These are phyloP conservation scores for Clavaria fumosa DNA, from an alignment of 768 basidiomycete species.

Conservation along the genomic window DNA sequence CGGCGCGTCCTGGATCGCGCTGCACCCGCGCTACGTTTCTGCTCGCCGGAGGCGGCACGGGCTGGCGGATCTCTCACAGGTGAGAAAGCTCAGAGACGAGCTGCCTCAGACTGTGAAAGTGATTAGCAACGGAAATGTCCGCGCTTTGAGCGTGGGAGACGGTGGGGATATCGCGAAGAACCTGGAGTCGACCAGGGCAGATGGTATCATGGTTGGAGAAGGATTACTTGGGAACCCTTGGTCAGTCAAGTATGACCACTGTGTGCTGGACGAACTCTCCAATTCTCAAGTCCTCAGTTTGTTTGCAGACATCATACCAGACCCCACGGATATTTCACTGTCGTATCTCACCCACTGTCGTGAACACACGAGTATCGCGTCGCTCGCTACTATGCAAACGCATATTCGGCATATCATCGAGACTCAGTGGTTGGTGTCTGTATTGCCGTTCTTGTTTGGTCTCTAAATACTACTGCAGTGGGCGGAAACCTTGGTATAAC, in stretches of 20 bases:
- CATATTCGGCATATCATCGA: slow-evolving; percentile 57
- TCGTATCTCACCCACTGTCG: slow-evolving; percentile 56
- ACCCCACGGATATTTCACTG: slow-evolving; percentile 49
- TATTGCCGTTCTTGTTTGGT: slow-evolving; percentile 8
- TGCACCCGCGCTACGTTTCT: slow-evolving; percentile 64
- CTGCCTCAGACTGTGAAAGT: slow-evolving; percentile 44
- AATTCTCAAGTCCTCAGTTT: slow-evolving; percentile 24
- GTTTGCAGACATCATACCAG: slow-evolving; percentile 37
- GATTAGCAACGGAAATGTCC: slow-evolving; percentile 70
- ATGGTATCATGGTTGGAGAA: slow-evolving; percentile 74
- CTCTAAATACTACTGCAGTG: slow-evolving; percentile 16
- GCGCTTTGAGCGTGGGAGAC: slow-evolving; percentile 31
- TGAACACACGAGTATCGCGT: slow-evolving; percentile 32
- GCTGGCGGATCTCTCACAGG: slow-evolving; percentile 47
- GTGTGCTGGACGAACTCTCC: not conserved
- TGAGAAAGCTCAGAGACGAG: slow-evolving; percentile 37
- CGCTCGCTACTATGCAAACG: slow-evolving; percentile 35
- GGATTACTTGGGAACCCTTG: slow-evolving; percentile 61
- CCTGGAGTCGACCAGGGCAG: slow-evolving; percentile 38
- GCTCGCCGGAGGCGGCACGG: slow-evolving; percentile 56
- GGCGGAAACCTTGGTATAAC: slow-evolving; percentile 38
- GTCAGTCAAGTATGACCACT: slow-evolving; percentile 28
- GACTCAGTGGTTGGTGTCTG: slow-evolving; percentile 41
- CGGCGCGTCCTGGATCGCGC: slow-evolving; percentile 54
- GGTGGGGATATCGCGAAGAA: slow-evolving; percentile 48